Percentiles rank a stretch among this genome's conserved stretches.
Conservation (phyloP, 768 basidiomycete genomes). For the Phallus indusiatus region DNA sequence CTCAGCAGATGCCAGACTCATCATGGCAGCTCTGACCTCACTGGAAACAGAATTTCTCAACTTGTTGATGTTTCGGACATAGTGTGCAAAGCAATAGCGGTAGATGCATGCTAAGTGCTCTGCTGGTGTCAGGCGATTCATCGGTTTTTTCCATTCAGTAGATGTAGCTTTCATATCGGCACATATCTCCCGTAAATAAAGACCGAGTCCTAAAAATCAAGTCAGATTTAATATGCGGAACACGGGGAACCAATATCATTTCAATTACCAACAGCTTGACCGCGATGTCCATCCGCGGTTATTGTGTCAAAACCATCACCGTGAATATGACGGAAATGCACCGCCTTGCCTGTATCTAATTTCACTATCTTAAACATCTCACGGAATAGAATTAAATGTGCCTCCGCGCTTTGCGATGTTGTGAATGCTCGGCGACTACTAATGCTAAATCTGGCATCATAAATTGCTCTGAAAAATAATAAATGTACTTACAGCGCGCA, state of each 20-base stretch:
- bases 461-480: no score
- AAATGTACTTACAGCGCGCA: slow-evolving; percentile 10
- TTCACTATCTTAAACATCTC: slow-evolving; percentile 16
- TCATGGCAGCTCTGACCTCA: slow-evolving; percentile 15
- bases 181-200: slow-evolving; percentile 10
- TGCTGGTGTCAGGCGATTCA: slow-evolving; percentile 17
- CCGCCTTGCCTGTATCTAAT: slow-evolving; percentile 13
- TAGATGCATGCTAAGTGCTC: slow-evolving; percentile 19
- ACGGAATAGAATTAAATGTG: slow-evolving; percentile 17
- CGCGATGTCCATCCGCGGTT: slow-evolving; percentile 20
- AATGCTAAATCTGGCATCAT: slow-evolving; percentile 15
- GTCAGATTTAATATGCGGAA: no score
- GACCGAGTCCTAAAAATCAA: slow-evolving; percentile 17
- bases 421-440: slow-evolving; percentile 18
- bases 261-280: slow-evolving; percentile 18
- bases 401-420: slow-evolving; percentile 18
- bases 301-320: slow-evolving; percentile 15
- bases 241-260: no score
- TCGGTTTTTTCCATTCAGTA: background rate
- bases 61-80: slow-evolving; percentile 16
- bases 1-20: slow-evolving; percentile 18
- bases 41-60: slow-evolving; percentile 5
- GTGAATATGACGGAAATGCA: slow-evolving; percentile 17
- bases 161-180: slow-evolving; percentile 9
- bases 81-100: slow-evolving; percentile 19